Evolutionary conservation across 2,329 filamentous ascomycete species (phyloP).

Genomic region (Coleophoma crateriformis): DNA sequence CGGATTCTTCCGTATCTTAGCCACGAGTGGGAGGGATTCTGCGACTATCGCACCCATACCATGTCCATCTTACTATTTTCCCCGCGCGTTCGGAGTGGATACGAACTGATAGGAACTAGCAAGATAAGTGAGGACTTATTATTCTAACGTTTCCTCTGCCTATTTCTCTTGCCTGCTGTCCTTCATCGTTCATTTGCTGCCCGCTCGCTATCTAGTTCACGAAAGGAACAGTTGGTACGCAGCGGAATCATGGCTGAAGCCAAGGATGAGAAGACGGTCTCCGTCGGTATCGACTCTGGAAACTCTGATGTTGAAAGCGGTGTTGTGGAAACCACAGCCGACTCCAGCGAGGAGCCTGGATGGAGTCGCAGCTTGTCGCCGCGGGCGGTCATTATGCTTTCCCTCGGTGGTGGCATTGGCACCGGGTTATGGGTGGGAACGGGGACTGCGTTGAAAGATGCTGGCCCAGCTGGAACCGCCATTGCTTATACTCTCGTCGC

Average conservation of each 20-base stretch:
- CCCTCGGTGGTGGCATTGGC: conserved; percentile 29
- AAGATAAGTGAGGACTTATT: too few relatives aligned
- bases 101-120: too few relatives aligned
- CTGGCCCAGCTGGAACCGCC: conserved; percentile 5
- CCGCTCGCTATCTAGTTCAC: too few relatives aligned
- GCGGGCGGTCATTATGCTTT: conserved; percentile 32
- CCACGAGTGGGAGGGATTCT: too few relatives aligned
- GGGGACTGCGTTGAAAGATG: conserved; percentile 26
- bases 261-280: not conserved
- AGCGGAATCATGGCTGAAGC: not conserved
- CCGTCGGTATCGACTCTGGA: not conserved
- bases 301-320: not conserved
- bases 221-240: too few relatives aligned
- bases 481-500: conserved; percentile 5
- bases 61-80: too few relatives aligned
- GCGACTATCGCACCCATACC: too few relatives aligned
- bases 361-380: conserved; percentile 25
- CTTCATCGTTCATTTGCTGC: too few relatives aligned
- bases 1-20: too few relatives aligned
- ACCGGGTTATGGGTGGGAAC: conserved; percentile 31
- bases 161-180: too few relatives aligned
- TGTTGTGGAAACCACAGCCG: not conserved
- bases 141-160: too few relatives aligned
- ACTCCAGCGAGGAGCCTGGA: conserved; percentile 8
- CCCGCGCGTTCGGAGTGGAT: too few relatives aligned